Conservation (phyloP, 306 rosid genomes). For the Neltuma alba region DNA sequence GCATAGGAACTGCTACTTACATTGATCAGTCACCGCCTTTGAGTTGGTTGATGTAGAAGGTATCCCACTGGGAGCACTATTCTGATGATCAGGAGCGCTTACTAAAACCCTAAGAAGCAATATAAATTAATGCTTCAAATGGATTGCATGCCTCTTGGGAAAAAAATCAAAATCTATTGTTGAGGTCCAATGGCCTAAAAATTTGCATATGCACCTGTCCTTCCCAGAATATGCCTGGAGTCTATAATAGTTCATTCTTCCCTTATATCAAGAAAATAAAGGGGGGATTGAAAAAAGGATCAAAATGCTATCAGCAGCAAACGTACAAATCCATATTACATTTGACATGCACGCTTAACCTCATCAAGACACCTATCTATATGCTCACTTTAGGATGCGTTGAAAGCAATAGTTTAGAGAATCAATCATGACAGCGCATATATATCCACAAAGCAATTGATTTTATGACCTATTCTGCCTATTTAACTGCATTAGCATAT, state of each 20-base stretch:
- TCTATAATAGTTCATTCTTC: background rate
- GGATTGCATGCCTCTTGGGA: slow-evolving; percentile 12
- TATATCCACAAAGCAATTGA: slow-evolving; percentile 26
- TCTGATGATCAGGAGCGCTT: slow-evolving; percentile 39
- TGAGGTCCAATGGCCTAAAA: slow-evolving; percentile 17
- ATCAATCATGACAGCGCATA: slow-evolving; percentile 18
- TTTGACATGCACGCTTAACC: slow-evolving; percentile 18
- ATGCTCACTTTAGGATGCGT: slow-evolving; percentile 23
- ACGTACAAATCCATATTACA: slow-evolving; percentile 8
- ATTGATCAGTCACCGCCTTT: slow-evolving; percentile 49
- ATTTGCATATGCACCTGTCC: slow-evolving; percentile 23
- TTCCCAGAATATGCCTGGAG: background rate
- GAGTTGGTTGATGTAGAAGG: slow-evolving; percentile 33
- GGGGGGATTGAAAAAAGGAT: background rate
- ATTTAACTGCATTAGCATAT: slow-evolving; percentile 3
- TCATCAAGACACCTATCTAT: slow-evolving; percentile 27
- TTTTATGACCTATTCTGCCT: slow-evolving; percentile 17
- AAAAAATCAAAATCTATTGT: slow-evolving; percentile 17
- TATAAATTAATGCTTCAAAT: slow-evolving; percentile 30
- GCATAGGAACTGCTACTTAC: slow-evolving; percentile 49
- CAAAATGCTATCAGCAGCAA: slow-evolving; percentile 19
- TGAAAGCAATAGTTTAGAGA: slow-evolving; percentile 30
- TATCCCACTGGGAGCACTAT: slow-evolving; percentile 36
- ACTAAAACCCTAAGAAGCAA: slow-evolving; percentile 48
- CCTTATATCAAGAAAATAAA: background rate